Evolutionary conservation across 2,329 filamentous ascomycete genomes (phyloP).

Genomic region (Cladophialophora bantiana): DNA sequence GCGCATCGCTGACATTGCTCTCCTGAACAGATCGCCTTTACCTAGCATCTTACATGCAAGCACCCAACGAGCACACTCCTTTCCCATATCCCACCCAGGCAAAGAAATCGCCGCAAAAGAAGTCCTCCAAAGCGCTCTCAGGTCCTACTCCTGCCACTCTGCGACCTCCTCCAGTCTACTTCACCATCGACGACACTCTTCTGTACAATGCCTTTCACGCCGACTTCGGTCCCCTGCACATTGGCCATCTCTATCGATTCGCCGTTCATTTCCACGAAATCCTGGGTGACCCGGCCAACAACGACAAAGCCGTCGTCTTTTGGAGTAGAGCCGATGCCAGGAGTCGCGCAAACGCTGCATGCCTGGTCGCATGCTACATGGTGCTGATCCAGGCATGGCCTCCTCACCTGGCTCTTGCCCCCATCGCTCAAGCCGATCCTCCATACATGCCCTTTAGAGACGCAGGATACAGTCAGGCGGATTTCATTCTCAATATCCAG

Average conservation of each 20-base stretch:
- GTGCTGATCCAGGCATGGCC: slow-evolving; percentile 98
- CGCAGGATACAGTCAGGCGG: slow-evolving; percentile 96
- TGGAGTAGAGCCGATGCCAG: slow-evolving; percentile 92
- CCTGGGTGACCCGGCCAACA: slow-evolving; percentile 87
- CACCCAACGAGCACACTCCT: slow-evolving; percentile 79
- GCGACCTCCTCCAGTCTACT: slow-evolving; percentile 79
- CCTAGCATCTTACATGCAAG: slow-evolving; percentile 85
- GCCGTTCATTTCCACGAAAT: slow-evolving; percentile 96
- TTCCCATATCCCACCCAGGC: slow-evolving; percentile 78
- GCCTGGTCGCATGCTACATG: slow-evolving; percentile 97
- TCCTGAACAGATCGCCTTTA: slow-evolving; percentile 79
- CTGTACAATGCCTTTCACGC: slow-evolving; percentile 99
- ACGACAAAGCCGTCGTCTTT: slow-evolving; percentile 89
- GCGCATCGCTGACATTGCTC: slow-evolving; percentile 23
- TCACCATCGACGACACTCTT: slow-evolving; percentile 89
- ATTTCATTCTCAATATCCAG: slow-evolving; percentile 94
- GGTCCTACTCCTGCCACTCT: slow-evolving; percentile 60
- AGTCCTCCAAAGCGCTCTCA: slow-evolving; percentile 70
- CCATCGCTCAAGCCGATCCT: slow-evolving; percentile 94
- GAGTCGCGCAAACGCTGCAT: slow-evolving; percentile 89
- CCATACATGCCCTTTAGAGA: slow-evolving; percentile 99
- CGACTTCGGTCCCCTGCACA: slow-evolving; percentile 96
- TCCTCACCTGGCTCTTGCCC: slow-evolving; percentile 90
- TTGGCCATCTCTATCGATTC: slow-evolving; percentile 95
- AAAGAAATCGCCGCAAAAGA: slow-evolving; percentile 75